Conservation (phyloP, 108 stramenopile species). For the Aurantiochytrium sp. region DNA sequence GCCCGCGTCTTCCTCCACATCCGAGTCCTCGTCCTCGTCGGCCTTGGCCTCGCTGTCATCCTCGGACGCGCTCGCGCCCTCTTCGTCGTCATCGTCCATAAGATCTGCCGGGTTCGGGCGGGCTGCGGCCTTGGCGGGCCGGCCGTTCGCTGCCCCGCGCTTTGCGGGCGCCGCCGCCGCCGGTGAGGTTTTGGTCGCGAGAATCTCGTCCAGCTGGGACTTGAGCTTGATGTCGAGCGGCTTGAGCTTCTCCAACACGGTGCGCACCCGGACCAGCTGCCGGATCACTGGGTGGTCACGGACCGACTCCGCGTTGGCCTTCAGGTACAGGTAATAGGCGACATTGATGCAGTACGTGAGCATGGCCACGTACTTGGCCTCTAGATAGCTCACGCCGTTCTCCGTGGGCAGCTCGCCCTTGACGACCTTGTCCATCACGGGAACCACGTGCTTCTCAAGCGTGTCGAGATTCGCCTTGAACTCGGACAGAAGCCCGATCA, state of each 20-base stretch:
- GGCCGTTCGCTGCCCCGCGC: too few relatives aligned
- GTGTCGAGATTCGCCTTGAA: slow-evolving; percentile 35
- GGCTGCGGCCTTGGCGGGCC: background rate
- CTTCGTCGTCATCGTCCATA: slow-evolving; percentile 41
- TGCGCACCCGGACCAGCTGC: slow-evolving; percentile 47
- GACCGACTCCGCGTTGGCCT: slow-evolving; percentile 48
- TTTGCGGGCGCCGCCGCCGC: too few relatives aligned
- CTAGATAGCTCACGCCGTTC: slow-evolving; percentile 37
- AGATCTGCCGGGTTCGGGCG: slow-evolving; percentile 30
- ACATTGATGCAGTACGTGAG: slow-evolving; percentile 51
- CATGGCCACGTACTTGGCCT: slow-evolving; percentile 52
- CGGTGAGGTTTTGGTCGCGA: too few relatives aligned
- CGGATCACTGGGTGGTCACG: slow-evolving; percentile 50
- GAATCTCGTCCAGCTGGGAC: slow-evolving; percentile 48
- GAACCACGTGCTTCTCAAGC: slow-evolving; percentile 47
- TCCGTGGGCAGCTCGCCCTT: slow-evolving; percentile 27
- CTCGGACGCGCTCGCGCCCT: slow-evolving; percentile 4
- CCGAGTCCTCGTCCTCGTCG: background rate
- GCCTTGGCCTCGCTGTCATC: slow-evolving; percentile 18
- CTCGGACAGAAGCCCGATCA: slow-evolving; percentile 45
- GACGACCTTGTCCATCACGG: slow-evolving; percentile 37
- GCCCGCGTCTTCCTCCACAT: background rate
- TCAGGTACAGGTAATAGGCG: slow-evolving; percentile 56
- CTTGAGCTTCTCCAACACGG: slow-evolving; percentile 46
- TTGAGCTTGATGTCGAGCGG: slow-evolving; percentile 49